phyloP scores from a whole-genome alignment of 495 filamentous ascomycete genomes.

The Xylaria telfairii region DNA sequence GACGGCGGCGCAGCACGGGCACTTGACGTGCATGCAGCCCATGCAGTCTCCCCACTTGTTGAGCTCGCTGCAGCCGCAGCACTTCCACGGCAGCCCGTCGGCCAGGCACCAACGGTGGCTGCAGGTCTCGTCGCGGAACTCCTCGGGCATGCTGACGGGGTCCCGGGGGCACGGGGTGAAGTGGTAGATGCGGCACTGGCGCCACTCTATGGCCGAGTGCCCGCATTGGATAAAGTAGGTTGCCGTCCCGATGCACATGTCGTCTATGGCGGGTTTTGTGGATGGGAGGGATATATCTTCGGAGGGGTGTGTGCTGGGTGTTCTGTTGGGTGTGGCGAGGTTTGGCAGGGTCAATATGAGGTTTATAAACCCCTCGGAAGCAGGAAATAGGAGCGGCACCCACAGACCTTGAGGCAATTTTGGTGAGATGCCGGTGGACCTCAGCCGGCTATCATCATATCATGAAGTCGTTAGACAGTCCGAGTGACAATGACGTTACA shows the following conservation, averaged over 20 bases:
- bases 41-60: constrained; percentile 2
- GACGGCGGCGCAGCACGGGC: neutral
- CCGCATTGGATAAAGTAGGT: neutral
- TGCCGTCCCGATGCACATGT: neutral
- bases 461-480: neutral
- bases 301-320: neutral
- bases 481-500: neutral
- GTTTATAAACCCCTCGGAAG: neutral
- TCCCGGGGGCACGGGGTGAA: neutral
- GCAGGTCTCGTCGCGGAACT: constrained; percentile 2
- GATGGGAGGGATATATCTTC: neutral
- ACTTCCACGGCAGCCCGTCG: neutral
- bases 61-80: neutral
- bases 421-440: neutral
- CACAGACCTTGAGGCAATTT: neutral
- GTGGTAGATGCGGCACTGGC: neutral
- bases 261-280: neutral
- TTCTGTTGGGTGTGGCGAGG: neutral
- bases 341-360: neutral
- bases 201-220: neutral
- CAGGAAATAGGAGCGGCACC: neutral
- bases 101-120: neutral
- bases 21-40: neutral
- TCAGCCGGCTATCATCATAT: neutral
- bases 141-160: neutral